A percentile compares a stretch with the other conserved stretches of the same genome.
phyloP scores from a whole-genome alignment of 192 early-diverging fungal species.

The Bifiguratus adelaidae region DNA sequence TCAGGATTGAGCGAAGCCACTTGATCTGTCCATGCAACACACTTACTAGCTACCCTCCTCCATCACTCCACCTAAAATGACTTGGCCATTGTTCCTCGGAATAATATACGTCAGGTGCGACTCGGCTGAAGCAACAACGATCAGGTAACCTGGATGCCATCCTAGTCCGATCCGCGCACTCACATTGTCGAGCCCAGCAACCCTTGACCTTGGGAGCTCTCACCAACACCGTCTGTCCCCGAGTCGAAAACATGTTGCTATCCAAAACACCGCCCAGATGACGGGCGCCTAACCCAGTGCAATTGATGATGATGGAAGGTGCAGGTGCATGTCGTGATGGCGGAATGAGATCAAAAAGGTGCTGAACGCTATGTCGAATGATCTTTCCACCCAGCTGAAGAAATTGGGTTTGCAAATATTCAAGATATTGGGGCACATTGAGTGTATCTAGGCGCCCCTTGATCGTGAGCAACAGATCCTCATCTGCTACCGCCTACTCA shows the following conservation, averaged over 20 bases:
- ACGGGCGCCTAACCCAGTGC: conserved; percentile 61
- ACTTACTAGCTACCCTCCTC: conserved; percentile 32
- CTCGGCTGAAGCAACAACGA: conserved; percentile 4
- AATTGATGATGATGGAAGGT: conserved; percentile 62
- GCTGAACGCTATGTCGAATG: conserved; percentile 13
- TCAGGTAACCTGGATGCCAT: background rate
- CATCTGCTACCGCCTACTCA: too few species aligned
- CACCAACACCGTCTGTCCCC: conserved; percentile 73
- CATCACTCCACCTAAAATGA: conserved; percentile 68
- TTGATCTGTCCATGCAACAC: background rate
- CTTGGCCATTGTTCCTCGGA: conserved; percentile 64
- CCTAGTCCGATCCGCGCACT: background rate
- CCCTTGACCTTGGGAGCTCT: conserved; percentile 55
- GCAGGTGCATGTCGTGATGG: conserved; percentile 17
- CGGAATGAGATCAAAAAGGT: conserved; percentile 29
- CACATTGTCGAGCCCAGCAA: conserved; percentile 13
- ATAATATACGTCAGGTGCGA: conserved; percentile 67
- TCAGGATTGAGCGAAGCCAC: background rate
- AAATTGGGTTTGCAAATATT: conserved; percentile 49
- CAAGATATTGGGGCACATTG: conserved; percentile 52
- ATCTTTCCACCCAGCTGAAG: conserved; percentile 39
- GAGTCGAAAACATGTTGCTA: conserved; percentile 43
- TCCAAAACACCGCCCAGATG: conserved; percentile 65
- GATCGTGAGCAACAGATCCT: too few species aligned
- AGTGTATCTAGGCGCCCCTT: too few species aligned